Base-by-base conservation (phyloP, 2,329 filamentous ascomycete species). In the Alternaria ethzedia region DNA sequence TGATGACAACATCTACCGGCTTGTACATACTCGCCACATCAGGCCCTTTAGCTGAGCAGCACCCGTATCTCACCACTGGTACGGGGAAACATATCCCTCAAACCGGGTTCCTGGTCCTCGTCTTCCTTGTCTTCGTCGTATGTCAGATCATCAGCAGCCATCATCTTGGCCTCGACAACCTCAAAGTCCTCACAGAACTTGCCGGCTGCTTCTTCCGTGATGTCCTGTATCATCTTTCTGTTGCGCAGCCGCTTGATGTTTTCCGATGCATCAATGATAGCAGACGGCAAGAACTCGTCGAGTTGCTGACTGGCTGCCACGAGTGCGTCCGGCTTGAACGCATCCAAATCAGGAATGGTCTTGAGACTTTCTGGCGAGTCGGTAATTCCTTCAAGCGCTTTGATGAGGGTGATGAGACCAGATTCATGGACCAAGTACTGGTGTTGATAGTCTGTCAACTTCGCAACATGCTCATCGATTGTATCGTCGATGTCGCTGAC, bases 271-370 rank as follows among this genome's bases (percentile, higher is more conserved):
- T 99, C 96, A 85, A 97, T 95, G 28, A 97, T 85, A 3, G 95
- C 96, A 1, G 93, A 96, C 0, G 96, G 94, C 23, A 99, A 83
- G 81, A 98, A 99, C 64, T 93, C 90, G 75, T 99, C 96, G 7
- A 99, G 84, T 44, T 86, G 87, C 72, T 94, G 92, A 71, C 92
- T 92, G 3, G 90, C 89, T 54, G 84, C 82, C 2, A 86, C 81
- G n/a, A 98, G 83, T 0, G 85, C 80, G 6, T 85, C 81, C 0
- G 87, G 85, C 62, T 89, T 86, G 74, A 93, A 87, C 5, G 85
- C 80, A 0, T 85, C 83, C 2, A 91, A 82, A 1, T 75, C 75
- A 1, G 83, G 76, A 23, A 93, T 84, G 12, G 85, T 85, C 46
- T 84, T 83, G 5, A 92, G 78, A 52, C 88, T 85, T 13, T 84